Evolutionary conservation across 2,329 filamentous ascomycete genomes (phyloP).

Genomic region (Pseudogymnoascus sp.): DNA sequence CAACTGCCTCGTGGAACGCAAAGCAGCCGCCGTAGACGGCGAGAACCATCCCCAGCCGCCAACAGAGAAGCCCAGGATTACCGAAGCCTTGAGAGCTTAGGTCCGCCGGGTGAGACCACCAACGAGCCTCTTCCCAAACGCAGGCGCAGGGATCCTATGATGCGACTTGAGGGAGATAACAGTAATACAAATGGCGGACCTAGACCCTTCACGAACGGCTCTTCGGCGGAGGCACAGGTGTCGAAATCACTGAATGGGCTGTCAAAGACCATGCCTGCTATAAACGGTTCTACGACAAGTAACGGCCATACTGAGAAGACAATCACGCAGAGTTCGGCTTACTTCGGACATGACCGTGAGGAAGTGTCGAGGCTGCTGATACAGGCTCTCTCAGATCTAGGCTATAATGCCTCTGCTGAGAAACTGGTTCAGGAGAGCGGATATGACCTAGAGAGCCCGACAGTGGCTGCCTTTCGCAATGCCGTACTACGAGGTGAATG

Average conservation of each 20-base stretch:
- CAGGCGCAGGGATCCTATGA: slow-evolving; percentile 46
- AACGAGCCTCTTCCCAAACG: slow-evolving; percentile 44
- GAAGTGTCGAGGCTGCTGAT: slow-evolving; percentile 90
- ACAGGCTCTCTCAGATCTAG: slow-evolving; percentile 81
- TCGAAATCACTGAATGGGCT: slow-evolving; percentile 39
- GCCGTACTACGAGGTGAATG: slow-evolving; percentile 76
- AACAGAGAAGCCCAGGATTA: slow-evolving; percentile 29
- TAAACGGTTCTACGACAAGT: slow-evolving; percentile 45
- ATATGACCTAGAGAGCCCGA: slow-evolving; percentile 74
- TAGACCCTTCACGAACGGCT: slow-evolving; percentile 49
- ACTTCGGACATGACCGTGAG: slow-evolving; percentile 81
- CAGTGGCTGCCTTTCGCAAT: slow-evolving; percentile 75
- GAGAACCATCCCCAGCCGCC: slow-evolving; percentile 33
- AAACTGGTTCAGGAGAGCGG: slow-evolving; percentile 74
- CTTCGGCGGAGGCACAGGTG: slow-evolving; percentile 32
- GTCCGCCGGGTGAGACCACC: slow-evolving; percentile 13
- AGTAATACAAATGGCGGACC: slow-evolving; percentile 45
- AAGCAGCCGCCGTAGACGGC: slow-evolving; percentile 48
- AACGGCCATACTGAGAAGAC: slow-evolving; percentile 20
- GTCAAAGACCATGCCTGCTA: slow-evolving; percentile 35
- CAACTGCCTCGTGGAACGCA: slow-evolving; percentile 26
- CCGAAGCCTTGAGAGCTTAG: slow-evolving; percentile 21
- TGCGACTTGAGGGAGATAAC: slow-evolving; percentile 53
- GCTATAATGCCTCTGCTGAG: slow-evolving; percentile 69
- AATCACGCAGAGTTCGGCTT: slow-evolving; percentile 33